Evolutionary conservation across 768 basidiomycete species (phyloP).

Genomic region (Tylopilus felleus): DNA sequence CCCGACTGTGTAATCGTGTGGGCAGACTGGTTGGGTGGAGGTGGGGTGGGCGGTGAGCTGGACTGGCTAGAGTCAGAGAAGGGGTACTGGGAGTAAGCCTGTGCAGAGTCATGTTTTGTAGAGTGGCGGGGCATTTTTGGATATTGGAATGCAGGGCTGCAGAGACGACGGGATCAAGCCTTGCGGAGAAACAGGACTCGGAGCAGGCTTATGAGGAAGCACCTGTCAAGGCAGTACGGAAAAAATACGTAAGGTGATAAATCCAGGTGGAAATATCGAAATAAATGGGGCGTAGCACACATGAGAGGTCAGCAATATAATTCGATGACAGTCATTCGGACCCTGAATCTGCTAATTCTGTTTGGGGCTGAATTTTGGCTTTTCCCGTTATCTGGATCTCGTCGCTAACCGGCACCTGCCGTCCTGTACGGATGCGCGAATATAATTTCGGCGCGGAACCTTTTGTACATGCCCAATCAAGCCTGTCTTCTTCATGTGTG

Average conservation of each 20-base stretch:
- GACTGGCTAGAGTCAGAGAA: slow-evolving; percentile 27
- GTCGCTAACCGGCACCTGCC: slow-evolving; percentile 30
- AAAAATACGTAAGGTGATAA: slow-evolving; percentile 34
- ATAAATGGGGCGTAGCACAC: slow-evolving; percentile 23
- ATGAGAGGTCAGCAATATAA: slow-evolving; percentile 21
- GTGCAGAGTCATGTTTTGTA: slow-evolving; percentile 28
- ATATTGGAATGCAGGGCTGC: slow-evolving; percentile 28
- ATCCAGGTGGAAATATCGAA: slow-evolving; percentile 21
- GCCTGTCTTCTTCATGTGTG: slow-evolving; percentile 15
- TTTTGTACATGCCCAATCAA: slow-evolving; percentile 16
- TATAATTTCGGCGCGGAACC: slow-evolving; percentile 32
- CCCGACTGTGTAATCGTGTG: background rate
- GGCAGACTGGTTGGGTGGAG: background rate
- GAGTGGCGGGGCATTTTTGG: slow-evolving; percentile 31
- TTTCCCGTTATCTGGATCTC: slow-evolving; percentile 32
- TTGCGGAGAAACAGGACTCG: slow-evolving; percentile 25
- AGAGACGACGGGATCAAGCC: slow-evolving; percentile 23
- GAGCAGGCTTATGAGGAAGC: slow-evolving; percentile 33
- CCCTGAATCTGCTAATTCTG: slow-evolving; percentile 31
- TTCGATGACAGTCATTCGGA: slow-evolving; percentile 29
- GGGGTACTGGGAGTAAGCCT: slow-evolving; percentile 20
- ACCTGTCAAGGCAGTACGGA: slow-evolving; percentile 35
- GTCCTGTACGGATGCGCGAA: slow-evolving; percentile 25
- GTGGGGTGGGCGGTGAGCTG: slow-evolving; percentile 8
- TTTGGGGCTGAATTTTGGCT: slow-evolving; percentile 32